phyloP scores from a whole-genome alignment of 2,329 filamentous ascomycete genomes.

The Proliferodiscus dingleyae region DNA sequence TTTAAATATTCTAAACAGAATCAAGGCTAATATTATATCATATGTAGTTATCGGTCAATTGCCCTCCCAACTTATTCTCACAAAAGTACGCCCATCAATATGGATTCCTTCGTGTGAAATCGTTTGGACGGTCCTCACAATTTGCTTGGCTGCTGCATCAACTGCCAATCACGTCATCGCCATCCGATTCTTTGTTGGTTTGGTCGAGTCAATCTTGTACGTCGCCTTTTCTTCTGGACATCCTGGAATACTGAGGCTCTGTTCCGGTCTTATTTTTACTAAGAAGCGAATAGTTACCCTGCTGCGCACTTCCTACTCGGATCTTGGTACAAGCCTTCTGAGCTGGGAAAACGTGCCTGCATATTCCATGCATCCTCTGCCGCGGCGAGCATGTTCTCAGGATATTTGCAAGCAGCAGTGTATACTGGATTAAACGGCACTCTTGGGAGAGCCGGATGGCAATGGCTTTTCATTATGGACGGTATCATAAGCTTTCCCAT shows the following conservation, averaged over 20 bases:
- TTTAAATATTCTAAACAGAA: no score
- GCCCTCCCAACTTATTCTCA: constrained; percentile 37
- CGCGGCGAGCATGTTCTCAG: constrained; percentile 39
- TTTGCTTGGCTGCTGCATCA: constrained; percentile 35
- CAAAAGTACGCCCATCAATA: constrained; percentile 38
- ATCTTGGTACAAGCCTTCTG: constrained; percentile 40
- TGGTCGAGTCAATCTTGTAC: constrained; percentile 25
- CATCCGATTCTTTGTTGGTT: constrained; percentile 42
- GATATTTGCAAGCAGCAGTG: constrained; percentile 40
- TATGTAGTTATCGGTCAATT: constrained; percentile 45
- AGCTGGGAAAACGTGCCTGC: constrained; percentile 39
- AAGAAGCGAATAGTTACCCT: no score
- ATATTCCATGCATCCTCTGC: constrained; percentile 38
- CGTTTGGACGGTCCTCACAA: constrained; percentile 33
- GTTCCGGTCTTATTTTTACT: no score
- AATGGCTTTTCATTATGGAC: constrained; percentile 44
- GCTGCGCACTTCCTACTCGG: constrained; percentile 32
- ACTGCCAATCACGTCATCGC: constrained; percentile 32
- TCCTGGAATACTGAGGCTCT: no score
- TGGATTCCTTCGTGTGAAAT: constrained; percentile 41
- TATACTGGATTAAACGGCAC: constrained; percentile 37
- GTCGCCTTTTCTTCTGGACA: no score
- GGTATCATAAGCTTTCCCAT: constrained; percentile 33
- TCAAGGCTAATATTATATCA: no score
- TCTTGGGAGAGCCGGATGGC: constrained; percentile 38